Base-by-base conservation (phyloP, 225 moss, liverwort and hornwort species). In the Physcomitrellopsis africana region DNA sequence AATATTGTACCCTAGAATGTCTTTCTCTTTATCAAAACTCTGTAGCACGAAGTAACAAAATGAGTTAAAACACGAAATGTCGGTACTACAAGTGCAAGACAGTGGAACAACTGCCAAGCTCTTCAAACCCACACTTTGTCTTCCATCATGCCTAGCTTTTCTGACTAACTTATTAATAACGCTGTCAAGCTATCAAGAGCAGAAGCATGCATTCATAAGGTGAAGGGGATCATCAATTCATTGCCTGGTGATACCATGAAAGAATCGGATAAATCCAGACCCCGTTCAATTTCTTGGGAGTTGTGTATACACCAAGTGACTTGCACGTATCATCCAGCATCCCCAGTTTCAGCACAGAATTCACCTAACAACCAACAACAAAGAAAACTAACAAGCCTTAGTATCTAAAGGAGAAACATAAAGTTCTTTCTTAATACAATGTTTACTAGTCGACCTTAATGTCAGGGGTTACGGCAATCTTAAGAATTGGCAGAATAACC, bases 201-300 rank as follows among this genome's bases (percentile, higher is more conserved):
- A 1, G 7, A 27, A 67, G 23, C 3, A 44, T 48, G 15, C 1
- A 41, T 29, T 51, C 64, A 72, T 32, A 47, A 67, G 32, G 20
- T 67, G 49, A 69, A 61, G 75, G 76, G 80, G 68, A 63, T 65
- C 51, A 79, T 82, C 32, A 37, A 53, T 79, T 69, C 80, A 83
- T 91, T 93, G 89, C 96, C 96, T 96, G 84, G 74, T 96, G 96
- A 68, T 93, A 93, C 96, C 96, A 96, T 72, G 96, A 96, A 78
- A 93, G 87, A 73, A 96, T 79, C 27, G 96, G 96, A 63, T 89
- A 80, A 44, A 96, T 79, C 96, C 92, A 96, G 54, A 96, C 90
- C 46, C 87, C 90, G 52, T 89, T 79, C 80, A 93, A 62, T 57
- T 92, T 86, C 81, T 87, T 79, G 9, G 96, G 90, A 16, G 80